Base-by-base conservation (phyloP, 306 rosid genomes). In the Purshia tridentata region DNA sequence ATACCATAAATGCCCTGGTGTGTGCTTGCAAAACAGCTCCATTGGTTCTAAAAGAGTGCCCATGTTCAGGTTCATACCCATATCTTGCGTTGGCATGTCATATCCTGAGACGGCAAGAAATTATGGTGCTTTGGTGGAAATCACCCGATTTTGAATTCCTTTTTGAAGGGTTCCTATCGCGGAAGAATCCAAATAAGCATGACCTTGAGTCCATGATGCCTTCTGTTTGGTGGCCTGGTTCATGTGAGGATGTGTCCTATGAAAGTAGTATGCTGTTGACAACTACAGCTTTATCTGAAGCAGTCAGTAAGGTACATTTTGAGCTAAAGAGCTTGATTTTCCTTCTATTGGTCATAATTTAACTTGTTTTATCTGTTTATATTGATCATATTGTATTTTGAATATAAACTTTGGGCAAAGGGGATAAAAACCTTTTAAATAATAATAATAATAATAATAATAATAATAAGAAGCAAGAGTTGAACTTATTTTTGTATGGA, bases 41-140 rank as follows among this genome's bases (percentile, higher is more conserved):
- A 4, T 78, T 94, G 68, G 72, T 87, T 81, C 68, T 94, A 44
- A 82, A 84, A 10, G 96, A 88, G 72, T 90, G 97, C 73, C 98
- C 98, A 55, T 91, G 80, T 76, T 84, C 99, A 44, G 99, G 99
- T 77, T 89, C 99, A 58, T 94, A 91, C 81, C 80, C 96, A 69
- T 87, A 91, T 80, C 99, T 94, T 79, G 89, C 93, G 51, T 73
- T 94, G 81, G 90, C 90, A 8, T 91, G 96, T 63, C 93, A 90
- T 79, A 71, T 94, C 55, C 67, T 94, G 70, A 84, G 92, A 75
- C 91, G 89, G 50, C 88, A 94, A 77, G 87, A 88, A 77, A 86
- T 94, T 65, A 88, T 94, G 99, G 91, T 88, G 77, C 96, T 91
- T 74, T 91, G 96, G 98, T 94, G 99, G 96, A 94, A 85, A 78